Conservation (phyloP, 225 moss, liverwort and hornwort genomes). For the Physcomitrellopsis africana region DNA sequence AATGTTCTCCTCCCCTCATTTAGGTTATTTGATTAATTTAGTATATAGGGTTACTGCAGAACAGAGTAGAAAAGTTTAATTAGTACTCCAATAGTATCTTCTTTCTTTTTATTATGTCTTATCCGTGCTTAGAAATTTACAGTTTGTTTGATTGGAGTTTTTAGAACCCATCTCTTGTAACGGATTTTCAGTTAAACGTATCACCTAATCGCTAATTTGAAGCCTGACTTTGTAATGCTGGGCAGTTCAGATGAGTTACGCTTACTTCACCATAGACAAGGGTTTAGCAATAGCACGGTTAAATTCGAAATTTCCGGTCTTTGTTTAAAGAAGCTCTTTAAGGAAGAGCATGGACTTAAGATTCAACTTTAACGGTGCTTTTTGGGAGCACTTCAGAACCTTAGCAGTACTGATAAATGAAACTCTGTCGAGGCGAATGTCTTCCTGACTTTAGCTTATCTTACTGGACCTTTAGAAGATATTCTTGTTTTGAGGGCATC, state of each 20-base stretch:
- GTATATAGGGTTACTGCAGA: not conserved
- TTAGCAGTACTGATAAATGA: not conserved
- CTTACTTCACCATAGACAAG: not conserved
- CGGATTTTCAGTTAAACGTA: too few species aligned
- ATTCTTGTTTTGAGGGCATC: not conserved
- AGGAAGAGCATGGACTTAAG: not conserved
- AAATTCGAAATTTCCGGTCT: conserved; percentile 12
- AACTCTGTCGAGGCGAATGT: not conserved
- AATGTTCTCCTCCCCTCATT: not conserved
- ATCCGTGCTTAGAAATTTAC: too few species aligned
- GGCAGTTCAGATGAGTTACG: not conserved
- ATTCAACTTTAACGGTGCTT: too few species aligned
- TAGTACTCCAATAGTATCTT: not conserved
- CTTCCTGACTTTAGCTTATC: not conserved
- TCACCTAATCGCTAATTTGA: not conserved
- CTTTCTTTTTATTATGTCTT: not conserved
- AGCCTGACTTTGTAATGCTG: not conserved
- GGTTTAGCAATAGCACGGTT: not conserved
- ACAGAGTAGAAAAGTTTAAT: not conserved
- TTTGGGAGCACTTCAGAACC: not conserved
- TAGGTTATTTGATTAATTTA: not conserved
- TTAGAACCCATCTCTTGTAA: too few species aligned
- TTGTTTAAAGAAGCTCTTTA: not conserved
- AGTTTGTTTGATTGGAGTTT: too few species aligned
- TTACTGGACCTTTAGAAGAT: not conserved